A percentile compares a stretch with the other conserved stretches of the same genome.
phyloP scores from a whole-genome alignment of 1,284 basidiomycete species.

The Irpex sp. region DNA sequence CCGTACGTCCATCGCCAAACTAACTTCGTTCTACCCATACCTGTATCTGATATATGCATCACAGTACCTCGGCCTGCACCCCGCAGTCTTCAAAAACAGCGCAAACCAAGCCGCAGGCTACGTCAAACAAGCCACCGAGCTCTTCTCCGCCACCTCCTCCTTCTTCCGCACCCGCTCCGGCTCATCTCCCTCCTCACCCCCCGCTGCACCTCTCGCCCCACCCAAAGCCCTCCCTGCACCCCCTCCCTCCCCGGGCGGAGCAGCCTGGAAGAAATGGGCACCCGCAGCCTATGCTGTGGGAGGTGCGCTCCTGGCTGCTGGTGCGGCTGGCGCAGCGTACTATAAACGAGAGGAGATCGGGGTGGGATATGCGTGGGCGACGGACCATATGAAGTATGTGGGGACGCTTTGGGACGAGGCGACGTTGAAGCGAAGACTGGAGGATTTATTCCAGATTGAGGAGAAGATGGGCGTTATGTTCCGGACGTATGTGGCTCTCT shows the following conservation, averaged over 20 bases:
- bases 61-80: conserved; percentile 86
- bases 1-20: conserved; percentile 48
- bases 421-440: conserved; percentile 59
- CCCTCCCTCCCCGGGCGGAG: conserved; percentile 19
- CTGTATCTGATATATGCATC: neutral
- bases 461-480: conserved; percentile 65
- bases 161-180: conserved; percentile 29
- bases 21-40: too few relatives aligned
- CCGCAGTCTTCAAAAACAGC: conserved; percentile 82
- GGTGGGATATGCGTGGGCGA: conserved; percentile 72
- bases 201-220: conserved; percentile 16
- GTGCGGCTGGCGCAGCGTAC: conserved; percentile 83
- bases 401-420: conserved; percentile 84
- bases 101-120: conserved; percentile 77
- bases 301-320: conserved; percentile 73
- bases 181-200: conserved; percentile 18
- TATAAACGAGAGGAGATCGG: conserved; percentile 73
- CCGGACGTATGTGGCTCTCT: conserved; percentile 55
- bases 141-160: conserved; percentile 47
- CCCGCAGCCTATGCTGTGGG: conserved; percentile 65
- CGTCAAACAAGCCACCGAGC: conserved; percentile 60
- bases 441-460: conserved; percentile 58
- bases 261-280: conserved; percentile 60
- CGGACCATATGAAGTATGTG: conserved; percentile 90
- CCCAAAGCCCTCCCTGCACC: conserved; percentile 21